These are phyloP conservation scores for Sporothrix mexicana DNA, from an alignment of 2,329 filamentous ascomycete genomes.

Conservation along the genomic window DNA sequence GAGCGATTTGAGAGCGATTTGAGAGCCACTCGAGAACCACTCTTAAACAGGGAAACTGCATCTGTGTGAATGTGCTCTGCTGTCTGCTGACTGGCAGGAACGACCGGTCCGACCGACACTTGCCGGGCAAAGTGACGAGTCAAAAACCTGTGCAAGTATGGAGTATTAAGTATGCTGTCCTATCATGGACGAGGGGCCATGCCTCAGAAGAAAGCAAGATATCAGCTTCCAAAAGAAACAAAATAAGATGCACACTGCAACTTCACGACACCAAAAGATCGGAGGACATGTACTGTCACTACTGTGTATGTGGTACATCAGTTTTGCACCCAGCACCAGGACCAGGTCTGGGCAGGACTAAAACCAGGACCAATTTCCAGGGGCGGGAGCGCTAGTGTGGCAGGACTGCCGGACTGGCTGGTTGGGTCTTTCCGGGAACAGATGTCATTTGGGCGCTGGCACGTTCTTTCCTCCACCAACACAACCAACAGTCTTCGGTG, in stretches of 20 bases:
- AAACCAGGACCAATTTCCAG: conserved; percentile 7
- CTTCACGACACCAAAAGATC: neutral
- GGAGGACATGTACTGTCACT: too few species aligned
- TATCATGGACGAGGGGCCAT: neutral
- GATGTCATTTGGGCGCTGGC: neutral
- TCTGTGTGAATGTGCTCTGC: too few species aligned
- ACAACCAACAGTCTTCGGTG: too few species aligned
- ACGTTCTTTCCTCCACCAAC: neutral
- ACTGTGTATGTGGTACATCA: too few species aligned
- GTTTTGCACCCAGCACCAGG: neutral
- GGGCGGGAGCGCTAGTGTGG: conserved; percentile 24
- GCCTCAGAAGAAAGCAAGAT: neutral
- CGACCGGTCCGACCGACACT: conserved; percentile 2
- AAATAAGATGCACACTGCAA: conserved; percentile 2
- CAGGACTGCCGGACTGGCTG: conserved; percentile 16
- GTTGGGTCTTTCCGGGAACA: neutral
- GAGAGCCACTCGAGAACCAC: neutral
- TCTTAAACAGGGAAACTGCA: conserved; percentile 21
- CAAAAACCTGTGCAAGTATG: neutral
- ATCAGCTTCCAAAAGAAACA: neutral
- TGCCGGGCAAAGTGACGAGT: neutral
- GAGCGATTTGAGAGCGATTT: neutral
- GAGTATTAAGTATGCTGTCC: neutral
- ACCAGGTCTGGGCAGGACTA: neutral
- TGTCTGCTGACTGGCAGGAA: conserved; percentile 7